Evolutionary conservation across 306 rosid species (phyloP).

Genomic region (Notholithocarpus densiflorus): DNA sequence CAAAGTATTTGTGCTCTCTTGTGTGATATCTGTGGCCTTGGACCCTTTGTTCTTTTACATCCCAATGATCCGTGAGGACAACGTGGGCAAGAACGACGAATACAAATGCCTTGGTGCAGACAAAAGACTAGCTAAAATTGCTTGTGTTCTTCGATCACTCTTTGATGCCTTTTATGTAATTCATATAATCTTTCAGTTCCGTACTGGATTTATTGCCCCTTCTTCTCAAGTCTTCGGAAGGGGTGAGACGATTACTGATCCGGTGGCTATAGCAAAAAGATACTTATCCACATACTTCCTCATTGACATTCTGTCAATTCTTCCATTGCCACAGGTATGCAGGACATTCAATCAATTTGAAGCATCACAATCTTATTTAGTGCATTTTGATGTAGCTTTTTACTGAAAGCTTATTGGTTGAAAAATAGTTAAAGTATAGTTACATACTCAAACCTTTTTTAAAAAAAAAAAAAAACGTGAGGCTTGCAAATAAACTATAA

Average conservation of each 20-base stretch:
- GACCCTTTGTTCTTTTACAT: slow-evolving; percentile 85
- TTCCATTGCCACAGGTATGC: slow-evolving; percentile 91
- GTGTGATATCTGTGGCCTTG: slow-evolving; percentile 74
- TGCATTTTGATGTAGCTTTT: no score
- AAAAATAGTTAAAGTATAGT: no score
- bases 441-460: no score
- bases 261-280: slow-evolving; percentile 55
- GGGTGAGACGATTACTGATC: slow-evolving; percentile 61
- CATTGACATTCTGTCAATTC: slow-evolving; percentile 69
- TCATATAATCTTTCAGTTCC: slow-evolving; percentile 71
- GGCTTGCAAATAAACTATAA: no score
- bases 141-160: slow-evolving; percentile 77
- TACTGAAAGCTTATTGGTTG: no score
- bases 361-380: neutral
- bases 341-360: neutral
- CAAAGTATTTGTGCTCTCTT: slow-evolving; percentile 68
- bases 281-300: slow-evolving; percentile 62
- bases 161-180: slow-evolving; percentile 70
- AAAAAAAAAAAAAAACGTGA: fast-evolving
- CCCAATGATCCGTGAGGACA: slow-evolving; percentile 25
- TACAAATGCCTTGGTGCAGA: slow-evolving; percentile 41
- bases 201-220: slow-evolving; percentile 80
- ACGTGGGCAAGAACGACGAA: no score
- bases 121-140: slow-evolving; percentile 36
- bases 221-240: slow-evolving; percentile 86